A percentile compares a stretch with the other conserved stretches of the same genome.
Evolutionary conservation across 805 yeast genomes (phyloP).

Genomic region (Hanseniaspora meyeri): DNA sequence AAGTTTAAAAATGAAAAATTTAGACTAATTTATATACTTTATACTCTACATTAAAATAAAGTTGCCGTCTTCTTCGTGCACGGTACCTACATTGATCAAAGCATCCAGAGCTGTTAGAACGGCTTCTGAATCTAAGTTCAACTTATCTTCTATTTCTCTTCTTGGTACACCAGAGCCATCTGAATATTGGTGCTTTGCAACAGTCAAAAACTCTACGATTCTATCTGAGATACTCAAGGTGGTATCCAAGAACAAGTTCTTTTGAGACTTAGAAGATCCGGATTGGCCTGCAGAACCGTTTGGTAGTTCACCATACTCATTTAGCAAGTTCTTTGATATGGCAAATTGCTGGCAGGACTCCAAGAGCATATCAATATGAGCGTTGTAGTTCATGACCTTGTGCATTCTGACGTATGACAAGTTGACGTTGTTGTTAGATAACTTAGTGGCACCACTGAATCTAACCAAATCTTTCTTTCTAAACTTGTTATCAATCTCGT

Average conservation of each 20-base stretch:
- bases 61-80: constrained; percentile 1
- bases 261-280: neutral
- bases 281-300: neutral
- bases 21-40: no score
- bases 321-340: constrained; percentile 40
- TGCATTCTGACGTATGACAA: constrained; percentile 52
- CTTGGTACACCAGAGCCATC: constrained; percentile 10
- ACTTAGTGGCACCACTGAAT: constrained; percentile 9
- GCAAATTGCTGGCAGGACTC: constrained; percentile 49
- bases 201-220: constrained; percentile 3
- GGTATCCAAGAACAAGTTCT: constrained; percentile 31
- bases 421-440: constrained; percentile 50
- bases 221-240: constrained; percentile 15
- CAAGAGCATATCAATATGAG: constrained; percentile 54
- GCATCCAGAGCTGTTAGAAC: constrained; percentile 3
- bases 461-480: constrained; percentile 11
- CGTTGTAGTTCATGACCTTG: constrained; percentile 50
- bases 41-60: neutral
- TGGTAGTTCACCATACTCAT: constrained; percentile 8
- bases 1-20: no score
- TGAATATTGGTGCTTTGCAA: neutral
- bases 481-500: constrained; percentile 3
- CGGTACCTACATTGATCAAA: constrained; percentile 4
- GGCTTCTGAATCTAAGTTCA: constrained; percentile 8
- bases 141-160: constrained; percentile 7